Evolutionary conservation across 257 asterid genomes (phyloP), one percentile per base, ranked within the genome.

Genomic region (Gentiana straminea): DNA sequence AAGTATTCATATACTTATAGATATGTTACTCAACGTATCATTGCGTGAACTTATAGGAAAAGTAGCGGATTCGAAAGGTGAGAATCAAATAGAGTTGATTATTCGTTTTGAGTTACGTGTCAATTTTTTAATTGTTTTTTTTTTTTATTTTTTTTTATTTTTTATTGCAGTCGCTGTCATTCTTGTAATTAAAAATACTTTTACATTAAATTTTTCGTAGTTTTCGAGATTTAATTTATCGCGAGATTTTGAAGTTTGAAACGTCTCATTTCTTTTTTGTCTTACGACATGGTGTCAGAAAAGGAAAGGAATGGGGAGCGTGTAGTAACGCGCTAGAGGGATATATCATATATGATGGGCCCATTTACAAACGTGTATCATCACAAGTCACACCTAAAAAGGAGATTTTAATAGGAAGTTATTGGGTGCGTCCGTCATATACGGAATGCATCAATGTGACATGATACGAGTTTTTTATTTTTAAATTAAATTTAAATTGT

Each of bases 21-120:
- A 24, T 24, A 24, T 24, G 24, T 24, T 24, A 24, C 24, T 24
- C 1, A 24, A 24, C 24, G 24, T 67, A 65, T 66, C 72, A 49
- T 73, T 70, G 84, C 84, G 79, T 80, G 81, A 69, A 58, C 66
- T 54, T 64, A 77, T 59, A 86, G 79, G 70, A 75, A 74, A 75
- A 72, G 72, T 60, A 68, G 83, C 95, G 97, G 97, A 86, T 78
- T 78, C 81, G 89, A 89, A 81, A 80, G 67, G 70, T 38, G 65
- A 69, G 64, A 77, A 65, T 86, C 74, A 76, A 81, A 78, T 80
- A 43, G 61, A 75, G 89, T 89, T 89, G 87, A 81, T 79, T 86
- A 79, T 76, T 81, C 75, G 63, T 62, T 51, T 78, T 77, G 81
- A 73, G 77, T 81, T 24, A 24, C 24, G 24, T 24, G 24, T 24